Base-by-base conservation (phyloP, 345 rosid species). In the Psidium friedrichsthalianum region DNA sequence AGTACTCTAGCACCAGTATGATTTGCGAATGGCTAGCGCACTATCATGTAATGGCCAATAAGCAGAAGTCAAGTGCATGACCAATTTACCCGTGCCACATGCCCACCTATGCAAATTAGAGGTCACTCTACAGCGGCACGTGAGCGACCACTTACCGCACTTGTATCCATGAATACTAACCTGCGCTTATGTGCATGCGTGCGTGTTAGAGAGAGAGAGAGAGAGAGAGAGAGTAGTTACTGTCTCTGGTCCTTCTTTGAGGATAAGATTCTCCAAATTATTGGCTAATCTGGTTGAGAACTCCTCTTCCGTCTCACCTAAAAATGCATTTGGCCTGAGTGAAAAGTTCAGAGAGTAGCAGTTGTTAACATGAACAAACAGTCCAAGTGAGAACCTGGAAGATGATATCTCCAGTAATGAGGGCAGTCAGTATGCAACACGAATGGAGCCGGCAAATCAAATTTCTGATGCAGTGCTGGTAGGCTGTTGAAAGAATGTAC, bases 361-460 rank as follows among this genome's bases (percentile, higher is more conserved):
- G 56, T 85, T 27, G 47, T 29, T 55, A 82, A 21, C 56, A 21
- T 20, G 25, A 85, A 36, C 59, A 82, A 36, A 32, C 64, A 57
- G 6, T 18, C 53, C 84, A 83, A 80, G 44, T 4, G 42, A 81
- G 80, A 88, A 97, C 99, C 99, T 90, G 94, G 95, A 89, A 91
- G 95, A 92, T 95, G 99, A 89, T 86, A 92, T 82, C 99, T 96
- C 98, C 99, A 96, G 89, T 97, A 97, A 90, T 97, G 99, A 91
- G 99, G 99, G 88, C 99, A 97, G 90, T 97, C 98, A 20, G 99
- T 94, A 83, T 97, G 98, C 83, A 95, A 78, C 74, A 97, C 96
- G 87, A 97, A 97, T 27, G 98, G 99, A 83, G 98, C 98, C 14
- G 99, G 99, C 86, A 97, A 91, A 91, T 97, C 99, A 90, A 97